phyloP scores from a whole-genome alignment of 768 basidiomycete species.

The Boletus sensibilis region DNA sequence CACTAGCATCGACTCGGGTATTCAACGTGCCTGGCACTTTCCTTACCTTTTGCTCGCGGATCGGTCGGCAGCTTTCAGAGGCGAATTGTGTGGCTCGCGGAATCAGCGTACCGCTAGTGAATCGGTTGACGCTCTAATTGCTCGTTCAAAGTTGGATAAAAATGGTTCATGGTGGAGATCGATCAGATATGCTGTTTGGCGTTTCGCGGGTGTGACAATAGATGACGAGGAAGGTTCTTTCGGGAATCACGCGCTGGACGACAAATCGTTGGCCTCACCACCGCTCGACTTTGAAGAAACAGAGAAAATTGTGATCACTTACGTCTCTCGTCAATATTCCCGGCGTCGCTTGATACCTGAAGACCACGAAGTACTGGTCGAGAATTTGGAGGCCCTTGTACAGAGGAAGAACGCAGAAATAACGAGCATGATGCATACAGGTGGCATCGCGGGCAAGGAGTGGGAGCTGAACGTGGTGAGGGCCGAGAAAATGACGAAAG shows the following conservation, averaged over 20 bases:
- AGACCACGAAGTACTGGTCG: slow-evolving; percentile 56
- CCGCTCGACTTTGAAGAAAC: slow-evolving; percentile 38
- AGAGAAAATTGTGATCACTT: slow-evolving; percentile 62
- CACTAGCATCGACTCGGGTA: slow-evolving; percentile 15
- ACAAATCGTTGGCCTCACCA: not conserved
- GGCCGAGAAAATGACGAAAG: slow-evolving; percentile 67
- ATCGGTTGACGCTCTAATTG: slow-evolving; percentile 55
- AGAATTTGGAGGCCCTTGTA: slow-evolving; percentile 51
- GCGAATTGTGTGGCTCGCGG: slow-evolving; percentile 55
- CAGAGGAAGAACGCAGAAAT: slow-evolving; percentile 32
- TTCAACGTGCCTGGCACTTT: slow-evolving; percentile 64
- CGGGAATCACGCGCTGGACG: not conserved
- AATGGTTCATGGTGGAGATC: slow-evolving; percentile 75
- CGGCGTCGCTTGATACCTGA: slow-evolving; percentile 49
- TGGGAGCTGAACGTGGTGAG: slow-evolving; percentile 65
- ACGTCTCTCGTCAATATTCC: slow-evolving; percentile 66
- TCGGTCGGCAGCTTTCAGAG: slow-evolving; percentile 74
- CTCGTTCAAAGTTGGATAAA: slow-evolving; percentile 32
- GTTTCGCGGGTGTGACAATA: slow-evolving; percentile 56
- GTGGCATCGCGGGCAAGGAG: slow-evolving; percentile 15
- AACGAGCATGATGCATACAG: not conserved
- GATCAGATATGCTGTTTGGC: slow-evolving; percentile 61
- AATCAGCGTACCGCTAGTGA: slow-evolving; percentile 74
- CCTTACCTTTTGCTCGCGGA: slow-evolving; percentile 69
- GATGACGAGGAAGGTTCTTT: slow-evolving; percentile 34